Percentiles rank a stretch among this genome's conserved stretches.
These are phyloP conservation scores for Priceomyces fermenticarens DNA, from an alignment of 805 yeast species.

Conservation along the genomic window DNA sequence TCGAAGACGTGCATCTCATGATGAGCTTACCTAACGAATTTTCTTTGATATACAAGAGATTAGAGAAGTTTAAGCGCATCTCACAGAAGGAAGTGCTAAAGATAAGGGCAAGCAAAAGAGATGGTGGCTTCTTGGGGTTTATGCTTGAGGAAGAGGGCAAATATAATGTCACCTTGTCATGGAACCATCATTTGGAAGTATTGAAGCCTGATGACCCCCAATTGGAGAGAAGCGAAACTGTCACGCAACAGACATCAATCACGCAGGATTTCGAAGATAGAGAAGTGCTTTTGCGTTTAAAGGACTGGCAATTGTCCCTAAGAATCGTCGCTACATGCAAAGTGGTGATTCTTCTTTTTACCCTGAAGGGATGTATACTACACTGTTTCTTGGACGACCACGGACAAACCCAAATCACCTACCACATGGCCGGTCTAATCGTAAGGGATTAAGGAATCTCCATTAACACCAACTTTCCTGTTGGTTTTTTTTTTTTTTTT, in stretches of 20 bases:
- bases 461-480: not conserved
- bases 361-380: constrained; percentile 56
- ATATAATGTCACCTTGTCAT: constrained; percentile 51
- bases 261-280: constrained; percentile 25
- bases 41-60: constrained; percentile 51
- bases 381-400: constrained; percentile 66
- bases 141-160: constrained; percentile 53
- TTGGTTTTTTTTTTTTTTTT: not conserved
- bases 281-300: constrained; percentile 51
- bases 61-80: constrained; percentile 61
- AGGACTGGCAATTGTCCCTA: constrained; percentile 68
- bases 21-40: constrained; percentile 53
- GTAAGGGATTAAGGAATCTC: not conserved
- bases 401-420: constrained; percentile 62
- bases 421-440: constrained; percentile 47
- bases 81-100: constrained; percentile 40
- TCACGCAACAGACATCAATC: constrained; percentile 1
- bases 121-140: constrained; percentile 49
- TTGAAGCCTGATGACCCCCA: constrained; percentile 24
- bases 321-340: constrained; percentile 60
- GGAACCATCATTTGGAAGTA: constrained; percentile 55
- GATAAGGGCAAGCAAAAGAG: constrained; percentile 44
- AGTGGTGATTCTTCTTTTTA: constrained; percentile 56
- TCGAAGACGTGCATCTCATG: constrained; percentile 52
- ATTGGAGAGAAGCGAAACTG: constrained; percentile 15